Conservation (phyloP, 768 basidiomycete genomes). For the Solioccasus polychromus region DNA sequence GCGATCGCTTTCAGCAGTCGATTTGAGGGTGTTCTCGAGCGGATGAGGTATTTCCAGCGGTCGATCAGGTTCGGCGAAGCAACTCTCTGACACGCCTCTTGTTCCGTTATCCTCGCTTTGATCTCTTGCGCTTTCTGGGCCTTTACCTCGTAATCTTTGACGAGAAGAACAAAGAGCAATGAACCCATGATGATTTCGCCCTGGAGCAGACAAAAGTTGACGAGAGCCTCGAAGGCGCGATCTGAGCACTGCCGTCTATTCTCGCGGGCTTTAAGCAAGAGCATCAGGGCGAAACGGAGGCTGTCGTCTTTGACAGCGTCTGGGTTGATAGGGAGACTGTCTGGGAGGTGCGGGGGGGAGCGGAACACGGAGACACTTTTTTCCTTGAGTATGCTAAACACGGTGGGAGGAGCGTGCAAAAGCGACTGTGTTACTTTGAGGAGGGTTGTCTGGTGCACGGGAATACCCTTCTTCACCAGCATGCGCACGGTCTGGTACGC, state of each 20-base stretch:
- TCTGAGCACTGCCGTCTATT: slow-evolving; percentile 54
- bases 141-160: slow-evolving; percentile 59
- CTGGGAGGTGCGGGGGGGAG: slow-evolving; percentile 12
- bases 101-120: slow-evolving; percentile 17
- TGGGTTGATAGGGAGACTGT: slow-evolving; percentile 30
- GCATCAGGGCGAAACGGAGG: slow-evolving; percentile 49
- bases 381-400: slow-evolving; percentile 16
- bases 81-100: slow-evolving; percentile 11
- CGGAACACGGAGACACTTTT: slow-evolving; percentile 16
- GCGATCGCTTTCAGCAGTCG: slow-evolving; percentile 34
- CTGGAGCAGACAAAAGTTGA: slow-evolving; percentile 66
- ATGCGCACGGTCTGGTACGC: slow-evolving; percentile 48
- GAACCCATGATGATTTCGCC: slow-evolving; percentile 80
- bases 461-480: slow-evolving; percentile 55
- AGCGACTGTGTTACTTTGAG: slow-evolving; percentile 34
- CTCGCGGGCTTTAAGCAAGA: slow-evolving; percentile 52
- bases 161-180: slow-evolving; percentile 59
- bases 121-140: slow-evolving; percentile 29
- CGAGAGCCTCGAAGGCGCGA: slow-evolving; percentile 58
- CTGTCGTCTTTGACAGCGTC: slow-evolving; percentile 37
- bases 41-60: slow-evolving; percentile 20
- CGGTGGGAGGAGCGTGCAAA: slow-evolving; percentile 23
- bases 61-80: slow-evolving; percentile 14
- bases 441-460: slow-evolving; percentile 48
- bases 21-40: slow-evolving; percentile 23